phyloP scores from a whole-genome alignment of 202 grass and related monocot genomes.

The Carex sylvatica region DNA sequence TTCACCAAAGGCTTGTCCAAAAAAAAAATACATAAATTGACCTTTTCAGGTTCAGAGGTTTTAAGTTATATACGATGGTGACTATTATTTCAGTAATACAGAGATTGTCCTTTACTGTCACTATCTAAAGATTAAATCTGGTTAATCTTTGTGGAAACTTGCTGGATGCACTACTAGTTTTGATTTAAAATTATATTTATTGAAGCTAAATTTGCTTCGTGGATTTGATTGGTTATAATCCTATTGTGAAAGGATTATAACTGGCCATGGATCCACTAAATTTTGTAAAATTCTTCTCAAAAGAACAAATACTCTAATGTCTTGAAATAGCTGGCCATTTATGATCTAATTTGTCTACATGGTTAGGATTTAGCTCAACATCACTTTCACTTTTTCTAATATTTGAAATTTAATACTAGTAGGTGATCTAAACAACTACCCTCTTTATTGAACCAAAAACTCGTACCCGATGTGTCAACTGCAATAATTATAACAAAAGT shows the following conservation, averaged over 20 bases:
- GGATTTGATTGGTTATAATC: background rate
- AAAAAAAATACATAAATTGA: background rate
- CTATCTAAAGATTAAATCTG: conserved; percentile 14
- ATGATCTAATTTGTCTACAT: background rate
- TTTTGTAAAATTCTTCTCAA: background rate
- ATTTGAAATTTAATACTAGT: background rate
- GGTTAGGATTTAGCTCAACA: background rate
- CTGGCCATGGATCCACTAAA: background rate
- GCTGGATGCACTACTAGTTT: background rate
- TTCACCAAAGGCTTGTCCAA: background rate
- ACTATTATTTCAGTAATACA: background rate
- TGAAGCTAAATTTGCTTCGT: background rate
- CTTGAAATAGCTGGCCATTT: background rate
- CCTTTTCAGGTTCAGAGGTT: background rate
- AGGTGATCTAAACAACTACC: conserved; percentile 18
- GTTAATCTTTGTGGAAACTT: background rate
- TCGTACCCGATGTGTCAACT: background rate
- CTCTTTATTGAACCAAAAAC: conserved; percentile 1
- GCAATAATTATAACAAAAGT: background rate
- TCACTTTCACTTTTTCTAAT: background rate
- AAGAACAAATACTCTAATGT: background rate
- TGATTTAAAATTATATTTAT: background rate
- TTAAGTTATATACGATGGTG: background rate
- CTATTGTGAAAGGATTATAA: background rate
- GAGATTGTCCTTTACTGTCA: background rate